A percentile compares a stretch with the other conserved stretches of the same genome.
These are phyloP conservation scores for Primulina eburnea DNA, from an alignment of 257 asterid species.

Conservation along the genomic window DNA sequence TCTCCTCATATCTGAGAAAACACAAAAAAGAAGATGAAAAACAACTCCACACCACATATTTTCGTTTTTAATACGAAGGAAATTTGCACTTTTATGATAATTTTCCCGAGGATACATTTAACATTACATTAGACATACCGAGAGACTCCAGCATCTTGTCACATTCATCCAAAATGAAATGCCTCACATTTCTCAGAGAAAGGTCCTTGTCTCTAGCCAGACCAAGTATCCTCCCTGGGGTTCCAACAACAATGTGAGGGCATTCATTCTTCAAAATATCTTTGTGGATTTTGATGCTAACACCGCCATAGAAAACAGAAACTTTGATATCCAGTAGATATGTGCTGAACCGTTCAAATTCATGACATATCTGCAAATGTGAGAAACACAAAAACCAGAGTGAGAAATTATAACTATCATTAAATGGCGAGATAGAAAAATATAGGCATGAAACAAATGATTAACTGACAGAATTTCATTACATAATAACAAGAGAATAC, in stretches of 20 bases:
- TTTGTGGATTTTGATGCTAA: conserved; percentile 47
- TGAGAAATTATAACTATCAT: background rate
- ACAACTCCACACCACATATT: background rate
- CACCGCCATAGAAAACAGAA: conserved; percentile 60
- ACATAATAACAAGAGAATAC: background rate
- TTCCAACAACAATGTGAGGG: conserved; percentile 65
- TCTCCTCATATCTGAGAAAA: conserved; percentile 73
- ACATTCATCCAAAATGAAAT: conserved; percentile 58
- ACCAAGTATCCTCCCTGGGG: conserved; percentile 58
- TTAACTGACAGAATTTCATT: background rate
- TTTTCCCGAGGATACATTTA: background rate
- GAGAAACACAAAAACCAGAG: background rate
- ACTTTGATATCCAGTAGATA: conserved; percentile 50
- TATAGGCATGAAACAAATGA: background rate
- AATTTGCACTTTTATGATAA: conserved; percentile 9
- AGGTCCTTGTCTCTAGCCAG: conserved; percentile 57
- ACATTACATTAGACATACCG: conserved; percentile 32
- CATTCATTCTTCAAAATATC: conserved; percentile 61
- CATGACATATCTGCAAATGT: conserved; percentile 49
- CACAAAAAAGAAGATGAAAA: conserved; percentile 12
- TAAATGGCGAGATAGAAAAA: background rate
- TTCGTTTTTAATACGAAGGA: background rate
- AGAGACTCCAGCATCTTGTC: conserved; percentile 71
- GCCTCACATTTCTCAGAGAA: conserved; percentile 54
- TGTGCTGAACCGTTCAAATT: conserved; percentile 55